Base-by-base conservation (phyloP, 2,329 filamentous ascomycete species). In the Penicillium sp. region DNA sequence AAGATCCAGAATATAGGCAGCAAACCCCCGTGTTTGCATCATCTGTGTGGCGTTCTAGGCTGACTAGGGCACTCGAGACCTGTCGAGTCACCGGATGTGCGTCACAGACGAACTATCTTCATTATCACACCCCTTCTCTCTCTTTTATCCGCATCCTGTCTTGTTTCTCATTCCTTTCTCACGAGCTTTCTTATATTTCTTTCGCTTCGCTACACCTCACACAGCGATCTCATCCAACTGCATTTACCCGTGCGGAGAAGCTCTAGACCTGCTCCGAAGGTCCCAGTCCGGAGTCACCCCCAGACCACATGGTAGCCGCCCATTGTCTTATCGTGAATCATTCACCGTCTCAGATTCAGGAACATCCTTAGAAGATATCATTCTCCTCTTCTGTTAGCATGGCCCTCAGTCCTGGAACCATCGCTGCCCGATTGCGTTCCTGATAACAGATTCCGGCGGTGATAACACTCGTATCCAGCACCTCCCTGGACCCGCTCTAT, bases 1-100 rank as follows among this genome's bases (percentile, higher is more conserved):
- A 15, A 19, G 15, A 19, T 50, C 13, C 2, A 33, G 39, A 13
- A 42, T 15, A 53, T 13, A 54, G 44, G 52, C 52, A 54, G 17
- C 53, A 49, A 23, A 19, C 12, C 36, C 44, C 44, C 27, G 21
- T 43, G 45, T 52, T 52, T 52, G 27, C 49, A 52, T 52, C 49
- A 35, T 52, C 29, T 44, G 49, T 42, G 49, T 52, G 49, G 49
- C 49, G 49, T 44, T 52, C 39, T 52, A 52, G 49, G 49, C 49
- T 44, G 29, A 52, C 38, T 33, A 31, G 38, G 27, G 25, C 49
- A 55, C 53, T 49, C 53, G 60, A 61, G 62, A 63, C 61, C 56
- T 61, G 58, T 71, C 72, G 72, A 77, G 75, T 77, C 75, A 77
- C 72, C 71, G 69, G 71, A 69, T 70, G 67, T 77, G 75, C 75